phyloP scores from a whole-genome alignment of 2,329 filamentous ascomycete genomes.

The Sclerotinia sclerotiorum region DNA sequence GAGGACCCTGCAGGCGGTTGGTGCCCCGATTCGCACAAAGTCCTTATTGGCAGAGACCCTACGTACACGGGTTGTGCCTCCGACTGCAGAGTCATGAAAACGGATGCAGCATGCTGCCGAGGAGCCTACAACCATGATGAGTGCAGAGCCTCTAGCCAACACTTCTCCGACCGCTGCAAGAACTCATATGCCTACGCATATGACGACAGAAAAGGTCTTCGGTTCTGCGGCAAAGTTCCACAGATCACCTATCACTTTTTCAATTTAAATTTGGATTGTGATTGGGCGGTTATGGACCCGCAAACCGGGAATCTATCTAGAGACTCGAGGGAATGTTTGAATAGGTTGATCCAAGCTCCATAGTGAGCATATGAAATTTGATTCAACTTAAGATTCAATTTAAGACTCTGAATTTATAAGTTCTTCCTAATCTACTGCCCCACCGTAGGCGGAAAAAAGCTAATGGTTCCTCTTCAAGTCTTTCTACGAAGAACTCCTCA shows the following conservation, averaged over 20 bases:
- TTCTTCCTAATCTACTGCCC: not conserved
- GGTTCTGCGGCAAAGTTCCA: not conserved
- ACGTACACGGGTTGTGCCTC: not conserved
- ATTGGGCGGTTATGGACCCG: not conserved
- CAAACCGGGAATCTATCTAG: too few species aligned
- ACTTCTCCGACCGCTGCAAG: not conserved
- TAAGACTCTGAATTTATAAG: not conserved
- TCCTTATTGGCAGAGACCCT: not conserved
- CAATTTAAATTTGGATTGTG: not conserved
- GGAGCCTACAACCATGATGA: not conserved
- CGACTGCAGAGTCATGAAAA: not conserved
- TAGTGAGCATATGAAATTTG: not conserved
- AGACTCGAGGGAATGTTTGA: not conserved
- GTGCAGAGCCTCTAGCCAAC: not conserved
- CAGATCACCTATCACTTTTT: not conserved
- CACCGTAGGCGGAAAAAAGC: not conserved
- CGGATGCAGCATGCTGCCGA: not conserved
- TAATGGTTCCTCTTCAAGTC: not conserved
- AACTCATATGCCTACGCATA: conserved; percentile 9
- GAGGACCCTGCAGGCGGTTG: not conserved
- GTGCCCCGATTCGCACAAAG: not conserved
- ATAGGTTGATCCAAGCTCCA: conserved; percentile 1
- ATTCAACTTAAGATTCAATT: too few species aligned
- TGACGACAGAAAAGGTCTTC: not conserved
- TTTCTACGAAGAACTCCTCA: too few species aligned